Evolutionary conservation across 805 yeast species (phyloP).

Genomic region (Crinitomyces ghanaensis): DNA sequence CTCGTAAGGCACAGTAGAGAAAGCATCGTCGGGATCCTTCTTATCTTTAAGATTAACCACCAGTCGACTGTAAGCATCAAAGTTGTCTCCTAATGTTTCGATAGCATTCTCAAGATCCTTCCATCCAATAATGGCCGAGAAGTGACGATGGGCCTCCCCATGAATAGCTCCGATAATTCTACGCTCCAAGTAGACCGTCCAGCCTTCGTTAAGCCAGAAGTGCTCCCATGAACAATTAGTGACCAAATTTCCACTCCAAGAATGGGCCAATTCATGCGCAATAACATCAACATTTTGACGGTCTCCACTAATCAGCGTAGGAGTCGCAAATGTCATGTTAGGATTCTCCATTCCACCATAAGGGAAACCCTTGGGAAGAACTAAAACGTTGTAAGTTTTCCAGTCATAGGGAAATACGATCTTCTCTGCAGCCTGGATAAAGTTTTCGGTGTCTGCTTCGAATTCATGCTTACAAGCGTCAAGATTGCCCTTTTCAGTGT

Average conservation of each 20-base stretch:
- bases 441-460: conserved; percentile 61
- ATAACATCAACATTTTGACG: conserved; percentile 78
- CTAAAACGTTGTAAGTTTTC: conserved; percentile 69
- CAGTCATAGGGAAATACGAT: conserved; percentile 74
- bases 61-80: conserved; percentile 39
- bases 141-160: conserved; percentile 69
- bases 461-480: conserved; percentile 69
- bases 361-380: conserved; percentile 68
- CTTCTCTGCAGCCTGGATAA: conserved; percentile 66
- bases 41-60: conserved; percentile 61
- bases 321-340: conserved; percentile 81
- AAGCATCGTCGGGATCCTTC: conserved; percentile 81
- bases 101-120: conserved; percentile 60
- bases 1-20: conserved; percentile 81
- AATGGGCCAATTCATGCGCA: conserved; percentile 88
- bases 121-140: conserved; percentile 84
- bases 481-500: conserved; percentile 61
- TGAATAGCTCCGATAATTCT: conserved; percentile 68
- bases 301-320: conserved; percentile 77
- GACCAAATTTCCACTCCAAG: conserved; percentile 87
- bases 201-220: conserved; percentile 91
- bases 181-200: conserved; percentile 89
- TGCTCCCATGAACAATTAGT: conserved; percentile 90
- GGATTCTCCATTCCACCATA: conserved; percentile 97
- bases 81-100: conserved; percentile 45